Percentiles rank a stretch among this genome's conserved stretches.
These are phyloP conservation scores for Kockovaella imperatae DNA, from an alignment of 768 basidiomycete genomes.

Conservation along the genomic window DNA sequence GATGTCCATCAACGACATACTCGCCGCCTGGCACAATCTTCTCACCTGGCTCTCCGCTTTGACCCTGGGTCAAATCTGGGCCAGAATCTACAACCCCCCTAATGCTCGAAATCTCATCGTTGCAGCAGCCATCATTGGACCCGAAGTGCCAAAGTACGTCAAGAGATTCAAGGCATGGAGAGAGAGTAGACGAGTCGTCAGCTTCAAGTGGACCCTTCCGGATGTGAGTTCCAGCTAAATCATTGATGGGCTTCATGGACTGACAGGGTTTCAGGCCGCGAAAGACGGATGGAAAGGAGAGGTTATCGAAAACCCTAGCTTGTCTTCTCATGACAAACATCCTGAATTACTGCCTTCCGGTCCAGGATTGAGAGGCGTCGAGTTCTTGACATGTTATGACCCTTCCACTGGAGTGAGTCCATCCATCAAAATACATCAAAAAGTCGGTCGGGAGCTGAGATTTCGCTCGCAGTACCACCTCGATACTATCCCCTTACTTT, in stretches of 20 bases:
- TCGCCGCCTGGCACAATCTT: too few species aligned
- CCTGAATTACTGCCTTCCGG: slow-evolving; percentile 16
- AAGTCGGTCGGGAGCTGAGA: neutral
- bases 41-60: too few species aligned
- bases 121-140: slow-evolving; percentile 61
- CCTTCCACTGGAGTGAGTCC: slow-evolving; percentile 64
- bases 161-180: slow-evolving; percentile 65
- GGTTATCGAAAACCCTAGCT: slow-evolving; percentile 33
- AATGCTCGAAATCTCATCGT: slow-evolving; percentile 50
- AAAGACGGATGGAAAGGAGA: slow-evolving; percentile 17
- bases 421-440: neutral
- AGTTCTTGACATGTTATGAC: slow-evolving; percentile 82
- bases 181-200: slow-evolving; percentile 62
- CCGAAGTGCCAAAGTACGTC: slow-evolving; percentile 55
- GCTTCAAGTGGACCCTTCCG: slow-evolving; percentile 56
- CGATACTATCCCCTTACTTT: slow-evolving; percentile 67
- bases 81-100: slow-evolving; percentile 25
- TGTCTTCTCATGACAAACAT: slow-evolving; percentile 24
- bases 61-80: slow-evolving; percentile 27
- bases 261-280: slow-evolving; percentile 21
- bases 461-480: slow-evolving; percentile 54
- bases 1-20: too few species aligned
- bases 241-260: neutral
- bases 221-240: slow-evolving; percentile 47
- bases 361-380: slow-evolving; percentile 5